Base-by-base conservation (phyloP, 1,284 basidiomycete genomes). In the Xerocomus subilludens region DNA sequence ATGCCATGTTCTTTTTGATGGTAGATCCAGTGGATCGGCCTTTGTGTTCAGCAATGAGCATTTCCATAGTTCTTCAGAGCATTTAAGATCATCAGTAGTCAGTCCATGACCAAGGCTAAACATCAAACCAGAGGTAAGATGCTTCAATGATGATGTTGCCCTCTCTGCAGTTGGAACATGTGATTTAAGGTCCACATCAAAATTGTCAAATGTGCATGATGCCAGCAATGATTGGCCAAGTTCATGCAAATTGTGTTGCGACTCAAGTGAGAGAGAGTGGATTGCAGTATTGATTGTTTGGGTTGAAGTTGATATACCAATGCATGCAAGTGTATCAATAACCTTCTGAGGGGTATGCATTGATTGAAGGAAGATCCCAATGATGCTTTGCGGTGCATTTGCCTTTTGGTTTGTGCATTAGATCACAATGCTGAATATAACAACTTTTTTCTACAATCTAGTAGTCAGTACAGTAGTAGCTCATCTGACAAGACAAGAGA, bases 191-290 rank as follows among this genome's bases (percentile, higher is more conserved):
- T n/a, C n/a, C n/a, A n/a, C n/a, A n/a, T n/a, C n/a, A n/a, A 86
- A 73, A 53, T 86, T 86, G 64, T 86, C 81, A 42, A 83, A 86
- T 4, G 81, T 81, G 71, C 81, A 83, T 25, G 64, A 64, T 6
- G 77, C 67, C 0, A 82, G 64, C 0, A 84, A 56, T 2, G 74
- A 77, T 16, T 73, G 56, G 0, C 79, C 82, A 2, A 80, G 45
- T 1, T 3, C 3, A 4, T 20, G 21, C 11, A 74, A 33, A 16
- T 38, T 27, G 3, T 42, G 6, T 16, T 53, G 2, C 0, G 69
- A 69, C 5, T 76, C 51, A 0, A 21, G 7, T 0, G 67, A 75
- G 21, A 76, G 27, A 1, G 60, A 76, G 6, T 4, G 32, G 0
- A 76, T 18, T 0, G 63, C 73, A 21, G n/a, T 5, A 33, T 71